Evolutionary conservation across 2,329 filamentous ascomycete genomes (phyloP), one percentile per base, ranked within the genome.

Genomic region (Penicillium corylophilum): DNA sequence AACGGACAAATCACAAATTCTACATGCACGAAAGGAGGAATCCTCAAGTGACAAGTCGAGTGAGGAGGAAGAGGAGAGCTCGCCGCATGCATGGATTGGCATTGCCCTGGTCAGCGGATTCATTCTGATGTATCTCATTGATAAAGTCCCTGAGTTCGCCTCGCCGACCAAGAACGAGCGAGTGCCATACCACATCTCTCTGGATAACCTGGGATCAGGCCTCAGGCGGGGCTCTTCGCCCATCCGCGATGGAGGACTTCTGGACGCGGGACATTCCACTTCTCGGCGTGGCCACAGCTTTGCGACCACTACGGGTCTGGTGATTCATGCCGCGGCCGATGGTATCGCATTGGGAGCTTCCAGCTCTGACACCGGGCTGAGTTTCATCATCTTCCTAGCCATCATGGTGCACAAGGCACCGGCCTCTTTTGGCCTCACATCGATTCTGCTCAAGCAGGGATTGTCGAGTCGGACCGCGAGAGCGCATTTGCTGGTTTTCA

Each of bases 351-450:
- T 99, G 74, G 94, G 94, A 20, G 94, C 94, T 22, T 96, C 92
- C 0, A 89, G 88, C 3, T 87, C 89, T 4, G 86, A 90, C 61
- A 84, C 84, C 55, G 87, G 87, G 51, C 76, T 99, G 10, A 90
- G 89, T 31, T 84, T 97, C 54, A 89, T 99, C 62, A 90, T 99
- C 35, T 99, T 99, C 71, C 74, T 96, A 36, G 94, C 94, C 10
- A 94, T 99, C 61, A 95, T 99, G 89, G 84, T 97, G 5, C 94
- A 99, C 73, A 99, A 97, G 75, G 93, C 91, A 1, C 93, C 92
- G 0, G 94, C 94, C 1, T 92, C 94, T 0, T 99, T 99, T 74
- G 94, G 94, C 0, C 76, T 99, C 43, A 97, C 93, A 0, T 92
- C 91, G 1, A 84, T 96, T 2, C 75, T 99, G 42, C 78, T 99